A percentile compares a stretch with the other conserved stretches of the same genome.
These are phyloP conservation scores for Didymellaceae sp. DNA, from an alignment of 2,329 filamentous ascomycete species.

Conservation along the genomic window DNA sequence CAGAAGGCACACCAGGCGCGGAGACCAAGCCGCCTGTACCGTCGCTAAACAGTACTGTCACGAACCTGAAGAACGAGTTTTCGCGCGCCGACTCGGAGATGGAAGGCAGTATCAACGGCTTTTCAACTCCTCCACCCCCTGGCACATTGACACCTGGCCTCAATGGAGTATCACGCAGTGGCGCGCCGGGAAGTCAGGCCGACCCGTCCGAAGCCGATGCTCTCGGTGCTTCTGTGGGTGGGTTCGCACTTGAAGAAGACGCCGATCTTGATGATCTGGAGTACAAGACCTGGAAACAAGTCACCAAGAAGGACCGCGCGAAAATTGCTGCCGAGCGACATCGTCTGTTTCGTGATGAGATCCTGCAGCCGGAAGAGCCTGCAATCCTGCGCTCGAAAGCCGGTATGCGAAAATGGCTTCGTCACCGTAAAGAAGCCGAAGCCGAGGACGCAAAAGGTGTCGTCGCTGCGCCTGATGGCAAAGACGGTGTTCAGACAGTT, in stretches of 20 bases:
- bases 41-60: conserved; percentile 56
- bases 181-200: conserved; percentile 69
- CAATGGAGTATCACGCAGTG: conserved; percentile 69
- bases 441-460: conserved; percentile 56
- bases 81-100: conserved; percentile 76
- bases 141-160: conserved; percentile 78
- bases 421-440: conserved; percentile 72
- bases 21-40: conserved; percentile 77
- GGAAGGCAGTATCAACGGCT: conserved; percentile 82
- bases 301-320: conserved; percentile 95
- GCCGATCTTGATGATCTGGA: conserved; percentile 85
- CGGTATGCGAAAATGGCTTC: conserved; percentile 87
- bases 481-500: conserved; percentile 56
- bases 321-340: conserved; percentile 84
- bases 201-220: conserved; percentile 90
- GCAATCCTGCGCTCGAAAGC: conserved; percentile 84
- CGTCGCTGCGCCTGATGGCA: conserved; percentile 54
- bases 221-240: conserved; percentile 68
- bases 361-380: conserved; percentile 84
- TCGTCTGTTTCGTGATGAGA: conserved; percentile 83
- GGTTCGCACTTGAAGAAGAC: conserved; percentile 73
- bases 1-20: conserved; percentile 78
- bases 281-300: conserved; percentile 98
- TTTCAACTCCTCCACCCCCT: conserved; percentile 81
- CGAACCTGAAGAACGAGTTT: conserved; percentile 60